Evolutionary conservation across 305 asterid genomes (phyloP), one percentile per base, ranked within the genome.

Genomic region (Caryopteris hybrid): DNA sequence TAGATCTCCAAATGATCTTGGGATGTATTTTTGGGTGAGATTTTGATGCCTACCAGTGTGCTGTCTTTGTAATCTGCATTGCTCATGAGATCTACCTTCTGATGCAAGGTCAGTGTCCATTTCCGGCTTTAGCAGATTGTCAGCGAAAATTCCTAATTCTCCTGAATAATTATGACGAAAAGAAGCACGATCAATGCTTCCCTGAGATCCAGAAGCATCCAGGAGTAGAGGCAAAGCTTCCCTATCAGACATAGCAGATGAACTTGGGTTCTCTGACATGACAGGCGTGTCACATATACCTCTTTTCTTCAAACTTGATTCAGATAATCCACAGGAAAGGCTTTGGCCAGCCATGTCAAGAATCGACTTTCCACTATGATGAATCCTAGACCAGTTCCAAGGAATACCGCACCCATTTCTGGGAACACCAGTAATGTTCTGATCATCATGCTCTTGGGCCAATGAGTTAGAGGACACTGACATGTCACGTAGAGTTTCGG

Each of bases 321-420:
- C 99, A 10, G 97, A 86, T 69, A 91, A 76, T 33, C 99, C 99
- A 79, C 99, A 95, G 63, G 96, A 89, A 47, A 95, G 84, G 78
- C 97, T 91, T 64, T 88, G 81, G 45, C 98, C 99, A 7, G 98
- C 99, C 80, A 80, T 71, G 79, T 94, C 98, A 61, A 95, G 87
- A 77, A 91, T 74, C 11, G 97, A 85, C 79, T 86, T 94, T 42
- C 98, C 98, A 57, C 98, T 74, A 69, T 88, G 65, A 59, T 91
- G 99, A 78, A 95, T 91, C 71, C 89, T 85, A 1, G 98, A 89
- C 99, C 99, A 95, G 67, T 91, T 91, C 88, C 86, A 95, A 41
- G 97, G 98, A 74, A 92, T 86, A 11, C 99, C 97, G 58, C 99
- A 95, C 8, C 95, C 97, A 67, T 92, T 86, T 70, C 79, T 76